Base-by-base conservation (phyloP, 106 monocot species). In the Dendrobium officinale region DNA sequence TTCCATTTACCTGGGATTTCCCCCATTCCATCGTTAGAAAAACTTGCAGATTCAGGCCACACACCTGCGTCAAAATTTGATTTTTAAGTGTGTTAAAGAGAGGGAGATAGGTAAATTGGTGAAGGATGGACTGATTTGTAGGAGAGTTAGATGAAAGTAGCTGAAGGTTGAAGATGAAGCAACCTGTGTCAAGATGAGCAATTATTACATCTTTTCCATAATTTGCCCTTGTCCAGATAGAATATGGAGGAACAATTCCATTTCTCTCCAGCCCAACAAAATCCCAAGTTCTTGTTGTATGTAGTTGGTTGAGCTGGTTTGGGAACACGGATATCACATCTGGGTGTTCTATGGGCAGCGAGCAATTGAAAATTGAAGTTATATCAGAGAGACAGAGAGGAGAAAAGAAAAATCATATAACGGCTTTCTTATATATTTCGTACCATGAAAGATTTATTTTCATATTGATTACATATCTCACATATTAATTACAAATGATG, bases 41-140 rank as follows among this genome's bases (percentile, higher is more conserved):
- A 84, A 67, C 84, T 84, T 43, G 47, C 27, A 4, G 84, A 84
- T 59, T 84, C 84, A 11, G 84, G 80, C 84, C 84, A 84, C 9
- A 80, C 84, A 2, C 84, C 80, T 51, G 79, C 20, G 1, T 58
- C 5, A 58, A 58, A 16, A 13, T 16, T 18, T 18, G 16, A 58
- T 58, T 16, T 16, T 58, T 8, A 58, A 58, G 58, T 20, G 20
- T 20, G 18, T 4, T 20, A 58, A 58, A 66, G 9, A 66, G 26
- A 51, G 51, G 51, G 51, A 51, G 16, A 51, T 15, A 13, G 10
- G 51, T 13, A 51, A 0, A 51, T 51, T 51, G 51, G 13, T 51
- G 51, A 51, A 15, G 37, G 0, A 51, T 2, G 51, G 51, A 51
- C 10, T 51, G 51, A 51, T 13, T 51, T 51, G 51, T 3, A 51